Evolutionary conservation across 1,284 basidiomycete genomes (phyloP).

Genomic region (Leucocoprinus gongylophorus): DNA sequence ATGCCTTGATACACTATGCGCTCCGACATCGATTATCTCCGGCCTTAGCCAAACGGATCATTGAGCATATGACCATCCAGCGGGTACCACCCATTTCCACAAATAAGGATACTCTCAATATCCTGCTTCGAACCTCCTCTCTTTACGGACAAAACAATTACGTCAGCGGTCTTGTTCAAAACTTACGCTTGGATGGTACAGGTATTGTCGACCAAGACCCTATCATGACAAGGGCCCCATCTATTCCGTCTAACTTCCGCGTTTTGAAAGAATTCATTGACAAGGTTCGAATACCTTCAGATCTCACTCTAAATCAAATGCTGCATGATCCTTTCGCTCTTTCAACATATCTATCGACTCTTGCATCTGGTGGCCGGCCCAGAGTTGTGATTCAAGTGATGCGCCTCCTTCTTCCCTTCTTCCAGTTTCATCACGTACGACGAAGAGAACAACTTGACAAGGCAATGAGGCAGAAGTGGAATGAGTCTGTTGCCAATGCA

Average conservation of each 20-base stretch:
- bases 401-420: slow-evolving; percentile 3
- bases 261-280: not conserved
- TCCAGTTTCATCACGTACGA: not conserved
- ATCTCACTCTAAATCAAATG: not conserved
- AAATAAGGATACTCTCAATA: slow-evolving; percentile 47
- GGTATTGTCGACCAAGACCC: not conserved
- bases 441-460: not conserved
- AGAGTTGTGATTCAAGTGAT: not conserved
- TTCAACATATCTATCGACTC: slow-evolving; percentile 2
- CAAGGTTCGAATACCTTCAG: not conserved
- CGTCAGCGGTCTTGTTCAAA: slow-evolving; percentile 20
- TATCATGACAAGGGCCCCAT: slow-evolving; percentile 1
- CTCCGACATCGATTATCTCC: slow-evolving; percentile 53
- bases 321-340: not conserved
- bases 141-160: slow-evolving; percentile 45
- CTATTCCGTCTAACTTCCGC: not conserved
- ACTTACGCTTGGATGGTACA: not conserved
- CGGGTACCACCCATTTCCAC: slow-evolving; percentile 38
- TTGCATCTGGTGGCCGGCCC: slow-evolving; percentile 3
- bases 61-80: slow-evolving; percentile 47
- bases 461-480: not conserved
- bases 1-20: slow-evolving; percentile 59
- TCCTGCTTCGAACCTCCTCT: slow-evolving; percentile 48
- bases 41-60: slow-evolving; percentile 37
- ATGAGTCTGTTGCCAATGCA: not conserved